Base-by-base conservation (phyloP, 164 flowering plant species). In the Platanus orientalis region DNA sequence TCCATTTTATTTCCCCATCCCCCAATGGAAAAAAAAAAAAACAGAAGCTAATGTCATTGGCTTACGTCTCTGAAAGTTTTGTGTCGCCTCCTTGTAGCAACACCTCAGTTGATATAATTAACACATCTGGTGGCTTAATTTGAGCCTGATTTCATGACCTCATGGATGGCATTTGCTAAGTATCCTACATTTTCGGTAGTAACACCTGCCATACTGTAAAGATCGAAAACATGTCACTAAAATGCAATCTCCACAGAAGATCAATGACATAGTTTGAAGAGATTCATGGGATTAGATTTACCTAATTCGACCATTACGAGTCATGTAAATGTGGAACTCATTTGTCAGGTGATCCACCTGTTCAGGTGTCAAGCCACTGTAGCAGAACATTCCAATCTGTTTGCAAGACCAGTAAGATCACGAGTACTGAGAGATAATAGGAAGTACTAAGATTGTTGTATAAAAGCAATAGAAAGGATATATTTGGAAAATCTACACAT, bases 321-420 rank as follows among this genome's bases (percentile, higher is more conserved):
- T 94, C 95, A 94, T 67, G 73, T 94, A 94, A 51, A 94, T 90
- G 69, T 91, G 97, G 67, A 58, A 94, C 67, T 94, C 93, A 14
- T 72, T 81, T 23, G 91, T 87, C 78, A 94, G 69, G 12, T 85
- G 87, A 71, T 89, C 95, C 44, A 94, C 98, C 70, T 94, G 98
- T 67, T 94, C 93, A 2, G 95, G 93, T 25, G 96, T 86, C 88
- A 94, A 32, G 32, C 98, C 98, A 72, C 95, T 89, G 62, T 81
- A 94, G 84, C 96, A 90, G 62, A 94, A 94, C 98, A 94, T 94
- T 30, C 97, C 98, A 72, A 90, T 90, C 97, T 90, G 82, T 70
- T n/a, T n/a, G 45, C 59, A 69, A 56, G 55, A 21, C 39, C 14
- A 67, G 7, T 17, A 61, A 21, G 1, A 72, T 54, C 26, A 30